phyloP scores from a whole-genome alignment of 352 stramenopile genomes.

The Thalassiosira livingstoniorum region DNA sequence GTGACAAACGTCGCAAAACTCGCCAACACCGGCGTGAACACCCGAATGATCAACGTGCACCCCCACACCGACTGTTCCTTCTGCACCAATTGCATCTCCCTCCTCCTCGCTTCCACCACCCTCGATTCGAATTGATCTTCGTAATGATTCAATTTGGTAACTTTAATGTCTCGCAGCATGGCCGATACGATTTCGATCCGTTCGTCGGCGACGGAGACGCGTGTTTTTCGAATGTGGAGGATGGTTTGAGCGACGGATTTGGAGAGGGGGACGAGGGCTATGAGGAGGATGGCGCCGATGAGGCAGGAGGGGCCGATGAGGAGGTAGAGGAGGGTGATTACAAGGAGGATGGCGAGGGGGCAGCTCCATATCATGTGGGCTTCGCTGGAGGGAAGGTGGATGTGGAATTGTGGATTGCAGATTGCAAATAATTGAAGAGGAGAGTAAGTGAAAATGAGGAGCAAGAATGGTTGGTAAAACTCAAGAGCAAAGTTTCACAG shows the following conservation, averaged over 20 bases:
- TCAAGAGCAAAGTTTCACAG: no score
- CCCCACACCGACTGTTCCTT: conserved; percentile 76
- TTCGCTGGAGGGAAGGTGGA: no score
- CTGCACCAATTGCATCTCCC: conserved; percentile 67
- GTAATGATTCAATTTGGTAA: conserved; percentile 85
- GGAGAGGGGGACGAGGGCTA: conserved; percentile 77
- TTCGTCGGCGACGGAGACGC: conserved; percentile 69
- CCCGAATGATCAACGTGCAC: conserved; percentile 76
- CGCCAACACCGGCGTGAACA: conserved; percentile 73
- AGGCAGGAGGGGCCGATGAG: conserved; percentile 67
- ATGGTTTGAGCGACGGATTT: conserved; percentile 70
- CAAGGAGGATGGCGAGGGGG: conserved; percentile 75
- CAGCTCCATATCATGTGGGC: conserved; percentile 81
- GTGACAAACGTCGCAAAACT: conserved; percentile 74
- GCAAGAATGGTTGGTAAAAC: no score
- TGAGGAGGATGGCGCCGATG: conserved; percentile 73
- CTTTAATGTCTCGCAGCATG: conserved; percentile 84
- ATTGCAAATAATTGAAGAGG: no score
- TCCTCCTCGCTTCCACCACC: conserved; percentile 53
- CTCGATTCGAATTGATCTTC: conserved; percentile 74
- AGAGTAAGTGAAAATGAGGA: no score
- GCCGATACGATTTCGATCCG: conserved; percentile 69
- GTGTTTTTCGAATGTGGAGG: conserved; percentile 65
- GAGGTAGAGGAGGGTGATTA: conserved; percentile 69
- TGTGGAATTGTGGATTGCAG: no score